Conservation (phyloP, 73 alveolate genomes). For the Tetrahymena elliotti region DNA sequence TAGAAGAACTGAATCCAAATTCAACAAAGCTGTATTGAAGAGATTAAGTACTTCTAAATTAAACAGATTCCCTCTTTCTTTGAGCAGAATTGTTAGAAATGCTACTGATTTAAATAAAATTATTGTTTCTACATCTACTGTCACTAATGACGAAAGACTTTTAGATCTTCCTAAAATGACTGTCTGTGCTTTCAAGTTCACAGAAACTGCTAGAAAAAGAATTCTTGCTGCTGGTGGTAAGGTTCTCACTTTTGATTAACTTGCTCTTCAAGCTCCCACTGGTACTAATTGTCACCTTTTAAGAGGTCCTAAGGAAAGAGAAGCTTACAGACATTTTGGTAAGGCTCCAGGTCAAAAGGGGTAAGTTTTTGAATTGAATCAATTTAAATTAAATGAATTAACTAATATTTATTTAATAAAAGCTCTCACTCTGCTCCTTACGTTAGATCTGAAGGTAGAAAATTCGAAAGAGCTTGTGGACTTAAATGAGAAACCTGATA, state of each 20-base stretch:
- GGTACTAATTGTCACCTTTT: slow-evolving; percentile 72
- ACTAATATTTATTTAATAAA: background rate
- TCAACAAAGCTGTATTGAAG: slow-evolving; percentile 80
- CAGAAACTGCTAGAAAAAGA: slow-evolving; percentile 96
- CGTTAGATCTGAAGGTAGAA: background rate
- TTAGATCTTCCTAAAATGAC: slow-evolving; percentile 76
- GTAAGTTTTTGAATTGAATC: background rate
- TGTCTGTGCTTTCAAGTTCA: slow-evolving; percentile 88
- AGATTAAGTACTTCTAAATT: slow-evolving; percentile 75
- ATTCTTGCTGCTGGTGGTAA: slow-evolving; percentile 90
- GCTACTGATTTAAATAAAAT: slow-evolving; percentile 42
- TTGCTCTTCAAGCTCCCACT: slow-evolving; percentile 78
- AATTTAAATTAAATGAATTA: background rate
- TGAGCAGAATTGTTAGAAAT: slow-evolving; percentile 74
- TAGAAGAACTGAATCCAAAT: slow-evolving; percentile 88
- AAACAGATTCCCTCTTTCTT: slow-evolving; percentile 81
- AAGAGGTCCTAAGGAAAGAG: slow-evolving; percentile 93
- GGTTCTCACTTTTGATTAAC: slow-evolving; percentile 88
- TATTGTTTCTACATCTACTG: slow-evolving; percentile 88
- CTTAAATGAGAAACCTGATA: background rate
- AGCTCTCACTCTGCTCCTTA: background rate
- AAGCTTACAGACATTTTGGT: slow-evolving; percentile 89
- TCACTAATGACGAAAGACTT: slow-evolving; percentile 68
- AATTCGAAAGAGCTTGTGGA: background rate
- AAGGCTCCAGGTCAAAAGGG: slow-evolving; percentile 86